These are phyloP conservation scores for Diaporthe sp. DNA, from an alignment of 2,329 filamentous ascomycete genomes.

Conservation along the genomic window DNA sequence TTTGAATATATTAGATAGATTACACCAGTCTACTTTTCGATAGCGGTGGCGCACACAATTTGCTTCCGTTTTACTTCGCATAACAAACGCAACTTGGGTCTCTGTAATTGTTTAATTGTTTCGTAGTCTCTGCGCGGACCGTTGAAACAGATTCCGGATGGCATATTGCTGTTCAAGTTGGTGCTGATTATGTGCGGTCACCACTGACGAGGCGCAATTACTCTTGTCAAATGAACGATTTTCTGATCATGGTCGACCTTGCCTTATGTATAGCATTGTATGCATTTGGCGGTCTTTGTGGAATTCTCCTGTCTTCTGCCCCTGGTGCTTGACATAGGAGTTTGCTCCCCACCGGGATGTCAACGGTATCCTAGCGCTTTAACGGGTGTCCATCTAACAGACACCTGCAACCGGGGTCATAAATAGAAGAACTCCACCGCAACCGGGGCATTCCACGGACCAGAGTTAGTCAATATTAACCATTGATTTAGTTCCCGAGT, in stretches of 20 bases:
- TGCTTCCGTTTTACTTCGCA: not conserved
- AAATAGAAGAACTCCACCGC: too few species aligned
- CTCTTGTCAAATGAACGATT: not conserved
- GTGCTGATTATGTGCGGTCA: not conserved
- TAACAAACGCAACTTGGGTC: not conserved
- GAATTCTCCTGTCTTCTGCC: too few species aligned
- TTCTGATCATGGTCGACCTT: not conserved
- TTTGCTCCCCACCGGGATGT: too few species aligned
- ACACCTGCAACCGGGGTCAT: too few species aligned
- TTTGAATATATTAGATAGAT: slow-evolving; percentile 2
- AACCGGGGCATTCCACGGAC: too few species aligned
- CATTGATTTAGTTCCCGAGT: not conserved
- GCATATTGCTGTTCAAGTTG: not conserved
- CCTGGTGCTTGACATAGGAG: too few species aligned
- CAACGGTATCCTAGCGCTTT: too few species aligned
- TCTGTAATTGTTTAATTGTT: not conserved
- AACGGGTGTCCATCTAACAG: too few species aligned
- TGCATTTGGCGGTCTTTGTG: not conserved
- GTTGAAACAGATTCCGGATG: not conserved
- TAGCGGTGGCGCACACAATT: not conserved
- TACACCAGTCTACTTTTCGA: not conserved
- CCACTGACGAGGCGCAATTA: too few species aligned
- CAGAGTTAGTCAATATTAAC: too few species aligned
- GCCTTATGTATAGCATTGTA: not conserved
- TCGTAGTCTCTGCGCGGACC: not conserved